Evolutionary conservation across 495 filamentous ascomycete genomes (phyloP).

Genomic region (Hyaloscypha variabilis): DNA sequence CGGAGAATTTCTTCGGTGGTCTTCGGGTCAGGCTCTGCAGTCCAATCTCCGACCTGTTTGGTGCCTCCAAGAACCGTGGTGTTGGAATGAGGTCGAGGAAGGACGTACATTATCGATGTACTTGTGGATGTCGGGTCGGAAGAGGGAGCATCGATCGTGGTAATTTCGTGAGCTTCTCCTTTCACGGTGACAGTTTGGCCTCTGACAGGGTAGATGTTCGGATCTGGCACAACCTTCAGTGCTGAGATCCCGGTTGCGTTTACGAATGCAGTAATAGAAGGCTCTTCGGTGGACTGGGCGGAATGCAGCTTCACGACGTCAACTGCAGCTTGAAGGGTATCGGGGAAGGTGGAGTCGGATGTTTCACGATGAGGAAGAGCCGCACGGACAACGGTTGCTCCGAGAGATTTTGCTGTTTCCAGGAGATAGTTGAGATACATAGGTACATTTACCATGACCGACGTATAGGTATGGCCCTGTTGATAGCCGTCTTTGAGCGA

Average conservation of each 20-base stretch:
- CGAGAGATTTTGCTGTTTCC: background rate
- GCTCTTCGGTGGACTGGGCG: background rate
- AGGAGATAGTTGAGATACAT: background rate
- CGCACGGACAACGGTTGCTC: background rate
- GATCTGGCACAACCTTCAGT: background rate
- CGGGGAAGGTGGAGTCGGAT: background rate
- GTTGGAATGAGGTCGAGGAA: conserved; percentile 1
- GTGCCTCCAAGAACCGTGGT: conserved; percentile 4
- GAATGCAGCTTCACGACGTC: background rate
- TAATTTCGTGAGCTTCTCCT: background rate
- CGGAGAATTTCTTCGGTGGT: background rate
- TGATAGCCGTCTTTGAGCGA: background rate
- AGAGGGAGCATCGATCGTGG: background rate
- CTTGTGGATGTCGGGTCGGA: background rate
- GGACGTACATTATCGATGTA: background rate
- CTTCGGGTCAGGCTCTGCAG: background rate
- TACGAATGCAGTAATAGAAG: background rate
- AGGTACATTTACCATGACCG: background rate
- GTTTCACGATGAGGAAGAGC: background rate
- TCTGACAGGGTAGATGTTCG: background rate
- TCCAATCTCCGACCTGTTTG: background rate
- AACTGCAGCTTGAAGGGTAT: background rate
- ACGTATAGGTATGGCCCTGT: background rate
- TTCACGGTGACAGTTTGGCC: background rate
- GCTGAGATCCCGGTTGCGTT: background rate